phyloP scores from a whole-genome alignment of 2,329 filamentous ascomycete species.

The Aspergillus fijiensis region DNA sequence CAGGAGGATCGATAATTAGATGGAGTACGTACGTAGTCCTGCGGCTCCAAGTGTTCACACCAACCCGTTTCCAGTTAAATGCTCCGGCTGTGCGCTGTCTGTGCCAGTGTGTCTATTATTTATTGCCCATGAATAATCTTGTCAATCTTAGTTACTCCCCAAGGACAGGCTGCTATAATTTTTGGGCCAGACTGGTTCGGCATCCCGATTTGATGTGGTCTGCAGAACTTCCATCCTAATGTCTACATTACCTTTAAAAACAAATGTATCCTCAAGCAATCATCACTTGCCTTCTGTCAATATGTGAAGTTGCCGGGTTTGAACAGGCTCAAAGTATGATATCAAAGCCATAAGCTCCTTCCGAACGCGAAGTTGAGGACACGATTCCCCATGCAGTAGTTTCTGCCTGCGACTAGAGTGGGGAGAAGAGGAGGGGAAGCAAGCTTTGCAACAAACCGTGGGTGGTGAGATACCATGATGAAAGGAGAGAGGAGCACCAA shows the following conservation, averaged over 20 bases:
- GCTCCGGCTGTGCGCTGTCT: not conserved
- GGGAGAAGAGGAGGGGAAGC: not conserved
- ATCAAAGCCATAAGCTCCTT: too few species aligned
- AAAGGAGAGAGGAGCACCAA: not conserved
- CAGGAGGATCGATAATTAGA: too few species aligned
- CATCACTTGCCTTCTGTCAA: too few species aligned
- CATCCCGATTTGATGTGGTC: not conserved
- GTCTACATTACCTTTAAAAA: too few species aligned
- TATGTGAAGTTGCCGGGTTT: too few species aligned
- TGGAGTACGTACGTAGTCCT: not conserved
- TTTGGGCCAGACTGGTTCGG: not conserved
- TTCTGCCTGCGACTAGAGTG: not conserved
- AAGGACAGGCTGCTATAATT: not conserved
- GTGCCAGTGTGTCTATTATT: not conserved
- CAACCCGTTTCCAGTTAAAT: not conserved
- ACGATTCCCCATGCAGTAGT: not conserved
- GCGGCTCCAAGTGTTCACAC: not conserved
- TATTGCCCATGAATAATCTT: too few species aligned
- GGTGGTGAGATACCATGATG: too few species aligned
- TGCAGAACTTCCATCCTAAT: not conserved
- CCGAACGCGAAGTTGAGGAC: not conserved
- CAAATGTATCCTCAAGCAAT: too few species aligned
- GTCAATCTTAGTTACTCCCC: not conserved
- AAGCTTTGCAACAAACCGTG: too few species aligned
- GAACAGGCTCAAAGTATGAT: not conserved